Base-by-base conservation (phyloP, 2,329 filamentous ascomycete species). In the Tolypocladium album region DNA sequence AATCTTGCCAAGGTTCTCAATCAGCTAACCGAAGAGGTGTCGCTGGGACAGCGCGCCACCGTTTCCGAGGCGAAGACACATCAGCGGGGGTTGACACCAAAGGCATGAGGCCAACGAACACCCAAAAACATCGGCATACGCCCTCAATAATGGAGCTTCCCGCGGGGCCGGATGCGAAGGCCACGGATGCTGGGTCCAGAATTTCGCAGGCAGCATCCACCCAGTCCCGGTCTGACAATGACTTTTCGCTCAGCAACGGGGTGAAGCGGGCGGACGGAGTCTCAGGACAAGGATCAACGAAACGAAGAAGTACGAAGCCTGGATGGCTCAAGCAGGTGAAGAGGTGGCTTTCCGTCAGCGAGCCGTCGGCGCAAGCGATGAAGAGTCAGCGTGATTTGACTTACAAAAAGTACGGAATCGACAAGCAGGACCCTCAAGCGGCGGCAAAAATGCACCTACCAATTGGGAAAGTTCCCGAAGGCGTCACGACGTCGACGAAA, bases 361-460 rank as follows among this genome's bases (percentile, higher is more conserved):
- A 83, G 62, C 80, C 80, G 13, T 82, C 80, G 0, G 72, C 73
- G 1, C 76, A 79, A 53, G 80, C 78, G 1, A 70, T 81, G 64
- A 79, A 76, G 63, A 67, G 76, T 17, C 77, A 80, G 62, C 78
- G 75, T 64, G 74, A 71, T 58, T 71, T 74, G 17, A 70, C 73
- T 1, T 81, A 73, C 62, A 70, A 73, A 55, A 76, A 71, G 50
- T 75, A 77, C n/a, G 78, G 78, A 24, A 68, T 82, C 57, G 68
- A 75, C 22, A 68, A 68, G 55, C 72, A 75, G 31, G 77, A 81
- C 55, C 77, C 78, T 5, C 67, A 68, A 20, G 76, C 77, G 12
- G 75, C 72, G 38, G 73, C 70, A 31, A 82, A 80, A 64, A 69
- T 82, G 62, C 76, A 80, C 58, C 65, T 78, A 2, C 78, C 79